Evolutionary conservation across 495 filamentous ascomycete species (phyloP).

Genomic region (Bathelium albidoporum): DNA sequence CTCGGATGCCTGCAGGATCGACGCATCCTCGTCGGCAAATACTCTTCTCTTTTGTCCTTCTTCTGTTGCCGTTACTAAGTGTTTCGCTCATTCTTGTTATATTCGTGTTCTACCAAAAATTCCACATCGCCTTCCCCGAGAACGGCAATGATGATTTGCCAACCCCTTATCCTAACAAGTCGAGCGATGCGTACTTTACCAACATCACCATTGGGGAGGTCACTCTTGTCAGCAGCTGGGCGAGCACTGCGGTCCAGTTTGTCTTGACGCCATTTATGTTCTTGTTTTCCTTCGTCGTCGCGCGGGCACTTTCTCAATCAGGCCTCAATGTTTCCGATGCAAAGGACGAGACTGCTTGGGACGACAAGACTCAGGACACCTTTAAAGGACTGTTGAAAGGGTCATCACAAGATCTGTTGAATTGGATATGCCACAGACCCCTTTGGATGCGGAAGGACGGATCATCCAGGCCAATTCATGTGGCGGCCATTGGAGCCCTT

Average conservation of each 20-base stretch:
- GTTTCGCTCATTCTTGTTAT: background rate
- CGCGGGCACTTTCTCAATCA: background rate
- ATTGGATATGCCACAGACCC: background rate
- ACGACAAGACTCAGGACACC: background rate
- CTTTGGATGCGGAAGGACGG: background rate
- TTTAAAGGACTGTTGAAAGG: background rate
- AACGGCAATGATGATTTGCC: background rate
- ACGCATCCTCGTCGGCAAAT: background rate
- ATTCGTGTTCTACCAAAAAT: background rate
- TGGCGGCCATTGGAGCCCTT: background rate
- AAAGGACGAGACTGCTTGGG: background rate
- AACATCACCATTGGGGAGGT: background rate
- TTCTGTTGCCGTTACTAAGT: background rate
- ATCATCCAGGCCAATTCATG: background rate
- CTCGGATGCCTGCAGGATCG: background rate
- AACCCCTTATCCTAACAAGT: background rate
- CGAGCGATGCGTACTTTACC: background rate
- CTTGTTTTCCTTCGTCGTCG: background rate
- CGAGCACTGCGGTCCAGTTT: background rate
- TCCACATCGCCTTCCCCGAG: background rate
- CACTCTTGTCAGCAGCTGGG: background rate
- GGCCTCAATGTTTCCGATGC: background rate
- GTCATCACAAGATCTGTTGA: background rate
- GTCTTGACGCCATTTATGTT: background rate
- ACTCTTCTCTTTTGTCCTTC: background rate